Evolutionary conservation across 2,329 filamentous ascomycete genomes (phyloP).

Genomic region (Zymoseptoria pseudotritici): DNA sequence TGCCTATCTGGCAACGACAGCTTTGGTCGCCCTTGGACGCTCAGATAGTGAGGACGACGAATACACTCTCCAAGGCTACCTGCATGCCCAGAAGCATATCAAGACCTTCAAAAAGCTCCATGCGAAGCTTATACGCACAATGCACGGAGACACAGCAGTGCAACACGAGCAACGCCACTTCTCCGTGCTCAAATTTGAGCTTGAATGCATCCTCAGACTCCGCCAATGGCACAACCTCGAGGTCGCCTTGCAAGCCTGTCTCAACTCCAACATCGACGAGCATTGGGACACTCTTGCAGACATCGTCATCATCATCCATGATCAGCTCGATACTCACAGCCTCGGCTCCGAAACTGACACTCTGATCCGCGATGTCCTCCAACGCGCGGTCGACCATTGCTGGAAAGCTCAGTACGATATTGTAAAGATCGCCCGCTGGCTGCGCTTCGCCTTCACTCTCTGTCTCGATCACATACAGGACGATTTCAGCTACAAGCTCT

Average conservation of each 20-base stretch:
- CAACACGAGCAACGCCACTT: constrained; percentile 40
- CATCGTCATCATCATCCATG: constrained; percentile 39
- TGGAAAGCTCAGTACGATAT: constrained; percentile 48
- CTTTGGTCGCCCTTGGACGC: constrained; percentile 42
- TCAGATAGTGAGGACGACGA: constrained; percentile 37
- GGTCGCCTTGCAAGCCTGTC: constrained; percentile 47
- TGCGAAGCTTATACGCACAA: constrained; percentile 26
- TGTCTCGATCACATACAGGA: constrained; percentile 47
- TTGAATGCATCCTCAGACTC: constrained; percentile 64
- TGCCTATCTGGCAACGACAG: constrained; percentile 54
- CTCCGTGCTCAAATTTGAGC: constrained; percentile 65
- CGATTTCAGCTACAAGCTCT: constrained; percentile 34
- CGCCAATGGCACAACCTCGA: constrained; percentile 60
- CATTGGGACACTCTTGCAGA: constrained; percentile 43
- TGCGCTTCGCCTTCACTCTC: constrained; percentile 67
- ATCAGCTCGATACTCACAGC: constrained; percentile 15
- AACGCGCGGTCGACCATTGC: constrained; percentile 63
- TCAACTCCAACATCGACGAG: constrained; percentile 22
- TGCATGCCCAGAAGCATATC: constrained; percentile 54
- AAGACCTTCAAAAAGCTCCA: constrained; percentile 46
- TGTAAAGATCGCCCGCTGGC: constrained; percentile 62
- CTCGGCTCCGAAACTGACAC: neutral
- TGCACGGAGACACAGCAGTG: constrained; percentile 27
- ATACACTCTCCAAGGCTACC: constrained; percentile 53
- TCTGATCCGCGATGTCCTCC: constrained; percentile 37